Percentiles rank a stretch among this genome's conserved stretches.
These are phyloP conservation scores for Tetrahymena elliotti DNA, from an alignment of 73 alveolate species.

Conservation along the genomic window DNA sequence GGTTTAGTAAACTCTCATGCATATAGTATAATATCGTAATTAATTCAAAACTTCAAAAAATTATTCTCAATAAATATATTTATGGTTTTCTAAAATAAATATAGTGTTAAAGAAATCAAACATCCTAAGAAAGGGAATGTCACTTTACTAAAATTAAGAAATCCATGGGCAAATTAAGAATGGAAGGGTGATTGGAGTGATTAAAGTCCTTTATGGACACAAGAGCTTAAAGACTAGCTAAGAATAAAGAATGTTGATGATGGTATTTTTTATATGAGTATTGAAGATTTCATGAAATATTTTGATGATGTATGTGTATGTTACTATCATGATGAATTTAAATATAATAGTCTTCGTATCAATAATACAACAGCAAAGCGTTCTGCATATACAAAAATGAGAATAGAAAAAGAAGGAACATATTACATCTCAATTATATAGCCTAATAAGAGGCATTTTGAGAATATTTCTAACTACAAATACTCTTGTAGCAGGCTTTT, in stretches of 20 bases:
- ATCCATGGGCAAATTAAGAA: conserved; percentile 90
- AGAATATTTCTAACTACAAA: background rate
- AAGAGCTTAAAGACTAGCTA: conserved; percentile 62
- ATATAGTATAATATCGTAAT: conserved; percentile 61
- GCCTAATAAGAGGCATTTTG: background rate
- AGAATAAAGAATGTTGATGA: background rate
- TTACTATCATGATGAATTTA: background rate
- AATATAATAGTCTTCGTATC: background rate
- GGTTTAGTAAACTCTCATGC: conserved; percentile 88
- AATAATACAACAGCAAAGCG: background rate
- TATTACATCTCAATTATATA: background rate
- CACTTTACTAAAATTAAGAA: conserved; percentile 78
- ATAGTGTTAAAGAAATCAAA: background rate
- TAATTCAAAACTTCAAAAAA: too few relatives aligned
- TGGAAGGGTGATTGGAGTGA: conserved; percentile 97
- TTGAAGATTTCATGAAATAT: conserved; percentile 17
- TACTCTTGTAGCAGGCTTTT: background rate
- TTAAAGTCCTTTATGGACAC: conserved; percentile 81
- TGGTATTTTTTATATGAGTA: conserved; percentile 22
- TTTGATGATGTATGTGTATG: conserved; percentile 19
- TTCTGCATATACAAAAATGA: background rate
- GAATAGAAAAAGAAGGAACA: background rate
- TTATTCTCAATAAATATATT: too few relatives aligned
- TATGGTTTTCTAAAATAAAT: too few relatives aligned
- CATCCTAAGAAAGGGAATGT: conserved; percentile 43